Evolutionary conservation across 768 basidiomycete genomes (phyloP), one percentile per base, ranked within the genome.

Genomic region (Auriscalpium microsporum): DNA sequence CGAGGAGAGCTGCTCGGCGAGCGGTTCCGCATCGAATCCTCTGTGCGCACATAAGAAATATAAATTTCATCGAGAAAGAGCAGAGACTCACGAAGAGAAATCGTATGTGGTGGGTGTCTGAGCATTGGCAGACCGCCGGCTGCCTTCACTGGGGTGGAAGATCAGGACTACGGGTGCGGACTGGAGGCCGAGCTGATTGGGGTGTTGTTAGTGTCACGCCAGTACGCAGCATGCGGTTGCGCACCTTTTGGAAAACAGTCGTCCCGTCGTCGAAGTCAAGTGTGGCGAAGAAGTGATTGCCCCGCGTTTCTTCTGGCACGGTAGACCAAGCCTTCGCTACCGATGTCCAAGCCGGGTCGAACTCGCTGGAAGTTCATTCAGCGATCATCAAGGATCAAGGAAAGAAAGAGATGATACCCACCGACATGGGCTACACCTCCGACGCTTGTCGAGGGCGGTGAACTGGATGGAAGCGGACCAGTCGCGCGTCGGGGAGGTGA

Each of bases 381-480:
- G 19, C 19, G 21, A 16, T 33, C n/a, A 11, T 8, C 36, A 10
- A 21, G 8, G 17, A 11, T 8, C 36, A 10, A 21, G 8, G 17
- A 23, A 9, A 28, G 3, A 33, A 14, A n/a, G 2, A 8, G 51
- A 54, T 10, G 17, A 4, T 7, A 17, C 90, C 71, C 63, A 91
- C 94, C 76, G 87, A 87, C 96, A 99, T 47, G 94, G 95, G n/a
- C 68, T 69, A 69, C 96, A 99, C 69, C 84, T 87, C 65, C 90
- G 83, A 59, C 84, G 78, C 10, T 80, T 72, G 62, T 84, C 86
- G 58, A 96, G 69, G 0, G 96, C 96, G 1, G 96, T 99, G 68
- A 98, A 79, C 11, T 93, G 84, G 52, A 99, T 75, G 4, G 86
- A 76, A n/a, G 85, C 83, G 1, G 88, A 87, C 86, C 94, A 99